phyloP scores from a whole-genome alignment of 345 rosid species.

The Acer campestre region DNA sequence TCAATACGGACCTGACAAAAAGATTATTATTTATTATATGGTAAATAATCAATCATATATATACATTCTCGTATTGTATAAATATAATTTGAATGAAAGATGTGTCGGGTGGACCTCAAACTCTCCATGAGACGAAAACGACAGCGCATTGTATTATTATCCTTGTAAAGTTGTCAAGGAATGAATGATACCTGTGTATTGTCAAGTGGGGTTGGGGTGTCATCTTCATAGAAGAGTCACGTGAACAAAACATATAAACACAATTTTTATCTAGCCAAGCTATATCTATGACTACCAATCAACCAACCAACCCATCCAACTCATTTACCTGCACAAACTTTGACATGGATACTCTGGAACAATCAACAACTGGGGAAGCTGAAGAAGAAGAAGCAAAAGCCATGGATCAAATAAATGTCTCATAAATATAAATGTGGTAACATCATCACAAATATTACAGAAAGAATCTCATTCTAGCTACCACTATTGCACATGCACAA shows the following conservation, averaged over 20 bases:
- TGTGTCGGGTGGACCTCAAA: too few relatives aligned
- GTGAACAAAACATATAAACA: too few relatives aligned
- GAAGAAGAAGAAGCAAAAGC: not conserved
- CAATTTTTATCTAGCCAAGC: too few relatives aligned
- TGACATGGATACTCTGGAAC: not conserved
- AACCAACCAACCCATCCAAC: not conserved
- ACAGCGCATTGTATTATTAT: not conserved
- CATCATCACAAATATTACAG: slow-evolving; percentile 29
- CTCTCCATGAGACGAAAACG: not conserved
- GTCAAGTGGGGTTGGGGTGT: too few relatives aligned
- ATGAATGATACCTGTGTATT: not conserved
- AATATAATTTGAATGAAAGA: too few relatives aligned
- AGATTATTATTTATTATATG: too few relatives aligned
- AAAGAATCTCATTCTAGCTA: slow-evolving; percentile 49
- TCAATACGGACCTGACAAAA: too few relatives aligned
- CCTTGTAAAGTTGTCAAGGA: not conserved
- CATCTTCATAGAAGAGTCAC: too few relatives aligned
- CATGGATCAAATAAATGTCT: slow-evolving; percentile 10
- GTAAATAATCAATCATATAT: too few relatives aligned
- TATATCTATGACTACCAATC: not conserved
- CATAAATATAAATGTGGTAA: slow-evolving; percentile 25
- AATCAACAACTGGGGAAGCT: not conserved
- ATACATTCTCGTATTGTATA: too few relatives aligned
- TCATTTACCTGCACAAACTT: not conserved
- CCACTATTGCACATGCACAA: slow-evolving; percentile 51